These are phyloP conservation scores for Diaporthe australafricana DNA, from an alignment of 2,329 filamentous ascomycete genomes.

Conservation along the genomic window DNA sequence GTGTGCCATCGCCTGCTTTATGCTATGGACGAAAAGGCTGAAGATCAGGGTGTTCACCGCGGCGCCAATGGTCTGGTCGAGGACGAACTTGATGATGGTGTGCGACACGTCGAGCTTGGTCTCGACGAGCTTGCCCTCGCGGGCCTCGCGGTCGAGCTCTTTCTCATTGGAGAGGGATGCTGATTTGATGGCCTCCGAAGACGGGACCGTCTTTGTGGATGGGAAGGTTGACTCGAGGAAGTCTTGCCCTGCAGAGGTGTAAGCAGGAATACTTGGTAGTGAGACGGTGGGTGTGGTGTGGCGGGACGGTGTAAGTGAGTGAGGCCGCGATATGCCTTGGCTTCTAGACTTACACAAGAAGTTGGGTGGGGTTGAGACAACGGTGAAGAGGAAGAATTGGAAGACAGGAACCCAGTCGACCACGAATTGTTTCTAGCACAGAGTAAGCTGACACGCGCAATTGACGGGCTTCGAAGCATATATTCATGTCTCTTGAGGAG, in stretches of 20 bases:
- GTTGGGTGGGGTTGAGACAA: conserved; percentile 83
- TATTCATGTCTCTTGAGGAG: neutral
- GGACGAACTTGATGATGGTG: conserved; percentile 73
- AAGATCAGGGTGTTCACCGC: conserved; percentile 74
- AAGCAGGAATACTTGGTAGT: conserved; percentile 4
- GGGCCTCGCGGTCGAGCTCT: conserved; percentile 58
- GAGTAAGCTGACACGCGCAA: conserved; percentile 1
- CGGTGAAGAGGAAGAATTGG: conserved; percentile 81
- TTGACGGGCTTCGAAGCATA: neutral
- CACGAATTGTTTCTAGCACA: conserved; percentile 64
- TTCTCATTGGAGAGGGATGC: conserved; percentile 56
- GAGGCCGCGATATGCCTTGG: neutral
- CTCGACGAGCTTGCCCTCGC: conserved; percentile 55
- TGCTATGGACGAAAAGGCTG: conserved; percentile 67
- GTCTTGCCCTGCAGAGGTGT: conserved; percentile 69
- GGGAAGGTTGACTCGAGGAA: conserved; percentile 82
- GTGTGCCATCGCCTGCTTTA: conserved; percentile 62
- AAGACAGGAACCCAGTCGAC: conserved; percentile 77
- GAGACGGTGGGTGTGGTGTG: neutral
- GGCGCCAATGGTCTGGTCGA: conserved; percentile 78
- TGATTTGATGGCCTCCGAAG: conserved; percentile 52
- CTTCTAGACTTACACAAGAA: conserved; percentile 73
- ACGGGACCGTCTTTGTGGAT: conserved; percentile 63
- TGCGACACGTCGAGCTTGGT: conserved; percentile 70
- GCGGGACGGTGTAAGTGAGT: neutral